These are phyloP conservation scores for Backusella tarrabulga DNA, from an alignment of 192 early-diverging fungal genomes.

Conservation along the genomic window DNA sequence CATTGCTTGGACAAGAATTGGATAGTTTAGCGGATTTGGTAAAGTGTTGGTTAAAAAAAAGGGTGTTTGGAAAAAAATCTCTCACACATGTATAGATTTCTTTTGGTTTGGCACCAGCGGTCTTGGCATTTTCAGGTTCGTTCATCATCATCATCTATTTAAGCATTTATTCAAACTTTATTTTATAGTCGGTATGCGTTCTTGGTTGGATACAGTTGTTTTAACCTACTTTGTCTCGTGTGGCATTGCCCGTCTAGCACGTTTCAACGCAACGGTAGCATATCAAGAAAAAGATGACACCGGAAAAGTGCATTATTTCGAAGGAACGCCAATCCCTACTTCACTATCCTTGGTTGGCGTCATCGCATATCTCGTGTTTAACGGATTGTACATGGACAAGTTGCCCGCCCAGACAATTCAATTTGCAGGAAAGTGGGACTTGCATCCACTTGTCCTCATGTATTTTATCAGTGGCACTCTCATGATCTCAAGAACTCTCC, in stretches of 20 bases:
- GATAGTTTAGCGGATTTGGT: constrained; percentile 88
- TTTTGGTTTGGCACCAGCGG: constrained; percentile 35
- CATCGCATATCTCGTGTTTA: constrained; percentile 59
- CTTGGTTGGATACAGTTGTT: constrained; percentile 70
- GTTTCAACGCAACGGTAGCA: constrained; percentile 88
- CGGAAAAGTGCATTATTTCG: constrained; percentile 82
- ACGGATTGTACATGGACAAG: constrained; percentile 37
- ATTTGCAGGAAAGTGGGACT: constrained; percentile 57
- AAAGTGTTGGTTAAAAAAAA: neutral
- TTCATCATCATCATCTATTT: neutral
- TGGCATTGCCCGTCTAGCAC: constrained; percentile 79
- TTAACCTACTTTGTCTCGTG: constrained; percentile 86
- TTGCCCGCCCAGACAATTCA: constrained; percentile 58
- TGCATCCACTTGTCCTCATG: constrained; percentile 76
- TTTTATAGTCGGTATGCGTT: constrained; percentile 73
- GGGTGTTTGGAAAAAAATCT: neutral
- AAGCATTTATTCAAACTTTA: neutral
- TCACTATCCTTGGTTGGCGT: constrained; percentile 64
- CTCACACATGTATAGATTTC: constrained; percentile 40
- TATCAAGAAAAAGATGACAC: constrained; percentile 64
- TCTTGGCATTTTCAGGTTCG: constrained; percentile 29
- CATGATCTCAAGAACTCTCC: constrained; percentile 75
- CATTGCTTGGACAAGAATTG: constrained; percentile 83
- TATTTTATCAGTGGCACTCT: constrained; percentile 76
- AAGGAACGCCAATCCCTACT: constrained; percentile 89